Evolutionary conservation across 192 early-diverging fungal genomes (phyloP).

Genomic region (Entrophospora sp.): DNA sequence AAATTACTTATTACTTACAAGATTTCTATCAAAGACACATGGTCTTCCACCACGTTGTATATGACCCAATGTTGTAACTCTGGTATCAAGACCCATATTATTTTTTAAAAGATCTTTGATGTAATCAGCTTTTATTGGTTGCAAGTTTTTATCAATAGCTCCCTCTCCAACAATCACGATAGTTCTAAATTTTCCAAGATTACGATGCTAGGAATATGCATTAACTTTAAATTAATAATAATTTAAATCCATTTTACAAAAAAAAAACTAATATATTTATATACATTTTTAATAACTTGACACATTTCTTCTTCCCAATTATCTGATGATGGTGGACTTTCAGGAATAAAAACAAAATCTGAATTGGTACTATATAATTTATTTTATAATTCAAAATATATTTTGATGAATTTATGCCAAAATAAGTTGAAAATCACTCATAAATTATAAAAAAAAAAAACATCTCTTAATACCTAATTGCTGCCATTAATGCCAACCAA

Average conservation of each 20-base stretch:
- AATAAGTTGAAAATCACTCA: background rate
- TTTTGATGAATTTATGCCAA: background rate
- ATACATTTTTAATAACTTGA: slow-evolving; percentile 53
- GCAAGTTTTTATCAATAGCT: slow-evolving; percentile 80
- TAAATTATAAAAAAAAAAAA: background rate
- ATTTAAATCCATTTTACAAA: background rate
- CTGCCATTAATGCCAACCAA: slow-evolving; percentile 86
- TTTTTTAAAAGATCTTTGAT: slow-evolving; percentile 75
- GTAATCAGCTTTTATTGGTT: slow-evolving; percentile 80
- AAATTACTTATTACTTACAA: slow-evolving; percentile 35
- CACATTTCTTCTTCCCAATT: slow-evolving; percentile 91
- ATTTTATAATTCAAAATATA: background rate
- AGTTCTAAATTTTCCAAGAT: slow-evolving; percentile 84
- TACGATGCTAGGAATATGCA: slow-evolving; percentile 44
- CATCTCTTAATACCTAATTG: slow-evolving; percentile 41
- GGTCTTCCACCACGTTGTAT: slow-evolving; percentile 92
- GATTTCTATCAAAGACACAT: slow-evolving; percentile 81
- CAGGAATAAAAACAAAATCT: slow-evolving; percentile 94
- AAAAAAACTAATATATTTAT: background rate
- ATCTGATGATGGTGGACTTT: slow-evolving; percentile 75
- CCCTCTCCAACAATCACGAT: slow-evolving; percentile 95
- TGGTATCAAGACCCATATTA: slow-evolving; percentile 77
- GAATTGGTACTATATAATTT: slow-evolving; percentile 59
- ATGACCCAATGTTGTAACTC: slow-evolving; percentile 91
- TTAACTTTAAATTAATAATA: background rate